Evolutionary conservation across 1,139 yeast species (phyloP).

Genomic region (Casaregolazyma lundiana): DNA sequence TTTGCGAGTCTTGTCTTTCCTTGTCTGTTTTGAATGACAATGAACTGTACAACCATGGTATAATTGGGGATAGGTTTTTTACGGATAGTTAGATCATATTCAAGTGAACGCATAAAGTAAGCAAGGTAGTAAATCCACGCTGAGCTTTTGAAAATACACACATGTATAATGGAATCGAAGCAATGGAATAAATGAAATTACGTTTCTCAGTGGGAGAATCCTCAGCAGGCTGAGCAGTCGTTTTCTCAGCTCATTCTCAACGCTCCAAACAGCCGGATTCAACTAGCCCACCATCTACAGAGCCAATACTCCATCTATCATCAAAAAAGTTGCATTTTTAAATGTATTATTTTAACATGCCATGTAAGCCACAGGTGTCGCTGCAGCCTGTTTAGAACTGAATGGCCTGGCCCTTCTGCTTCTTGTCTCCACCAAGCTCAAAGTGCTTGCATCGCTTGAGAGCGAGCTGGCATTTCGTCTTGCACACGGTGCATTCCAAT

Average conservation of each 20-base stretch:
- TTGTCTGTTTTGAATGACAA: constrained; percentile 81
- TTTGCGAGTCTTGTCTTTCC: constrained; percentile 87
- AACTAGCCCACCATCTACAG: no score
- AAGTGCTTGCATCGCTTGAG: constrained; percentile 99
- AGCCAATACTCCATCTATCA: neutral
- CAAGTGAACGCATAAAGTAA: neutral
- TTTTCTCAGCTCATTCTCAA: no score
- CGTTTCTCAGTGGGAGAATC: no score
- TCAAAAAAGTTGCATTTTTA: constrained; percentile 1
- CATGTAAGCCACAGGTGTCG: neutral
- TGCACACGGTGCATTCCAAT: constrained; percentile 97
- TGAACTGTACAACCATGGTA: constrained; percentile 68
- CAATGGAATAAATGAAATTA: no score
- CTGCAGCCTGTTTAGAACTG: constrained; percentile 58
- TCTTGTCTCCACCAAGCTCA: constrained; percentile 99
- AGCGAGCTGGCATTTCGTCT: constrained; percentile 97
- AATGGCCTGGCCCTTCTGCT: constrained; percentile 99
- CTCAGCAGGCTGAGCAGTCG: neutral
- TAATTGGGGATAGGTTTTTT: neutral
- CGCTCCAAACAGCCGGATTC: no score
- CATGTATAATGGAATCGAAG: neutral
- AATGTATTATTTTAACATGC: constrained; percentile 1
- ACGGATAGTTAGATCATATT: neutral
- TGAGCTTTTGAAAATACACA: neutral
- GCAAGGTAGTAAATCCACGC: neutral